Conservation (phyloP, 306 rosid genomes). For the Vicia villosa region DNA sequence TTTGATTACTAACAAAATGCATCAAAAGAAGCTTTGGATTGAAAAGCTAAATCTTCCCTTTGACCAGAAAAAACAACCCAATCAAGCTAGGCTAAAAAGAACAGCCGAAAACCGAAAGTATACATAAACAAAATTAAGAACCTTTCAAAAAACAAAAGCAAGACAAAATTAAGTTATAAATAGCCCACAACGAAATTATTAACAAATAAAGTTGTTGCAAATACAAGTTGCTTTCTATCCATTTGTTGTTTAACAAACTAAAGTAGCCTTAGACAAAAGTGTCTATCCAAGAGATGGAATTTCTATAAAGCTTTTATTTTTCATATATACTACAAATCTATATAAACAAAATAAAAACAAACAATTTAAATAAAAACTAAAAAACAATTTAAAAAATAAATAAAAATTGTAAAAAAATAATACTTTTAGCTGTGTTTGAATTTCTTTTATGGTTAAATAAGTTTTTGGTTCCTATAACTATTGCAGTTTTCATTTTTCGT, state of each 20-base stretch:
- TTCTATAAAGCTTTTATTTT: no score
- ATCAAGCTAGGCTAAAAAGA: not conserved
- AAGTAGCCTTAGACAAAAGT: not conserved
- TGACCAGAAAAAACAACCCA: conserved; percentile 39
- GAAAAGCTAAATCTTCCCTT: conserved; percentile 41
- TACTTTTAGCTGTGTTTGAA: no score
- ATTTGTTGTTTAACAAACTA: not conserved
- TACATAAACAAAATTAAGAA: not conserved
- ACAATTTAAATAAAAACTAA: no score
- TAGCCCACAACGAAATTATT: conserved; percentile 27
- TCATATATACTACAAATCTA: no score
- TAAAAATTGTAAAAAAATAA: no score
- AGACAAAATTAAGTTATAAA: conserved; percentile 5
- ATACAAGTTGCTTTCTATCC: conserved; percentile 21
- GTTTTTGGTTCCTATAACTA: no score
- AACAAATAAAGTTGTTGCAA: conserved; percentile 15
- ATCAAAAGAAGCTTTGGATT: conserved; percentile 36
- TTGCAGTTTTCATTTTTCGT: no score
- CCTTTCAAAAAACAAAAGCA: not conserved
- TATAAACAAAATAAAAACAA: no score
- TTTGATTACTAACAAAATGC: conserved; percentile 47
- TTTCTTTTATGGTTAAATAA: no score
- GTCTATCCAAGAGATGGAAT: no score
- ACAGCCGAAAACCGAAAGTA: conserved; percentile 30
- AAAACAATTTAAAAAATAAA: no score